Evolutionary conservation across 202 grass and related monocot species (phyloP), one percentile per base, ranked within the genome.

Genomic region (Carex arenaria): DNA sequence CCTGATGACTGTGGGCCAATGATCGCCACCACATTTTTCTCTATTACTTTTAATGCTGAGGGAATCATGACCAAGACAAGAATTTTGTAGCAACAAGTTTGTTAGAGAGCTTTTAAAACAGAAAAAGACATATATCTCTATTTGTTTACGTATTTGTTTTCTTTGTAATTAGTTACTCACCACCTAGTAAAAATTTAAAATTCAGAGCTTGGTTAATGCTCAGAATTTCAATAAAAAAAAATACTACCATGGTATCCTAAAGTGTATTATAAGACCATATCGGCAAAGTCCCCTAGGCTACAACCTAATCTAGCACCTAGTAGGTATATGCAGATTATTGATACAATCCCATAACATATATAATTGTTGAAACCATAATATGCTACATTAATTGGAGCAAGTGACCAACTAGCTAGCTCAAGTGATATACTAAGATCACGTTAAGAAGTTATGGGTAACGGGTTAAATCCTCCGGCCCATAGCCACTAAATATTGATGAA

Each of bases 1-100:
- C 84, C 90, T 28, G 92, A 98, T 63, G 91, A 98, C 72, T 98
- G 95, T 1, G 95, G 95, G 2, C 95, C 95, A 65, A 98, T 86
- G 32, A 98, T 84, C 18, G 91, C 92, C 59, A 93, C 67, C 22
- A 95, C 89, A 26, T 93, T 84, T 81, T 90, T 89, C 83, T 95
- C 89, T 86, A 98, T 91, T 57, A 98, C 82, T 69, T 88, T 65
- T 81, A 98, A 83, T 67, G 95, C 95, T 98, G 92, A 83, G 38
- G 9, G 68, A 86, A 84, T 36, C 52, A 77, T 77, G 73, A 77
- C 32, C 73, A 77, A 1, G 57, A 77, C 15, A 10, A 59, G 7
- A 10, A 36, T 57, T 77, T 77, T 57, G 52, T 56, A 11, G 52
- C 12, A 2, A 57, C 30, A 59, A 36, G 15, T 34, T 51, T 72